These are phyloP conservation scores for Yamagishiella unicocca DNA, from an alignment of 139 green algal genomes.

Conservation along the genomic window DNA sequence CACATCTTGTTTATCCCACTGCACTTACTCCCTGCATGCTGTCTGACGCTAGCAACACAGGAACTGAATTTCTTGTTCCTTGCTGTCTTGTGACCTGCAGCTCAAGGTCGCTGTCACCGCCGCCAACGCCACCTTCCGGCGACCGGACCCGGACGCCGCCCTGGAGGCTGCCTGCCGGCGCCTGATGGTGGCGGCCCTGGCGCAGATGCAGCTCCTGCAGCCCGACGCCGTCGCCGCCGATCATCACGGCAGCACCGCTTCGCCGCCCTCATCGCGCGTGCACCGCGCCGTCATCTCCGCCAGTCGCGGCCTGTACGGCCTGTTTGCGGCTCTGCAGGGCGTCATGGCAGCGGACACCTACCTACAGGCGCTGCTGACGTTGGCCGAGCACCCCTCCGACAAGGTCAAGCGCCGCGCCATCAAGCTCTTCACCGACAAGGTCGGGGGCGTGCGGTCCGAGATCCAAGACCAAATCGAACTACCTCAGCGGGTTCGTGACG, in stretches of 20 bases:
- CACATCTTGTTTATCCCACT: no score
- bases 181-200: constrained; percentile 66
- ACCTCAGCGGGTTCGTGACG: constrained; percentile 23
- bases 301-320: constrained; percentile 59
- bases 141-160: constrained; percentile 31
- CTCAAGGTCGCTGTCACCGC: constrained; percentile 22
- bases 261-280: background rate
- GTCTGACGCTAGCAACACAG: no score
- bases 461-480: constrained; percentile 53
- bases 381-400: constrained; percentile 58
- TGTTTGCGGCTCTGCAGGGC: constrained; percentile 66
- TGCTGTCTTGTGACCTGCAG: constrained; percentile 45
- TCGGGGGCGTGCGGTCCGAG: constrained; percentile 36
- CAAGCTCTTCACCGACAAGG: constrained; percentile 64
- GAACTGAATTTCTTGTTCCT: no score
- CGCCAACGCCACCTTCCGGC: background rate
- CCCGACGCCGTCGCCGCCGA: background rate
- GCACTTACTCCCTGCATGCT: no score
- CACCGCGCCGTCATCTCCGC: constrained; percentile 42
- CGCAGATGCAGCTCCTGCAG: constrained; percentile 66
- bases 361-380: constrained; percentile 59
- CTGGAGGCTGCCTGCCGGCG: constrained; percentile 53
- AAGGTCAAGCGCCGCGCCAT: constrained; percentile 71
- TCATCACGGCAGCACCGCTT: background rate
- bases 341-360: constrained; percentile 69